These are phyloP conservation scores for Xylaria sp. DNA, from an alignment of 2,329 filamentous ascomycete species.

Conservation along the genomic window DNA sequence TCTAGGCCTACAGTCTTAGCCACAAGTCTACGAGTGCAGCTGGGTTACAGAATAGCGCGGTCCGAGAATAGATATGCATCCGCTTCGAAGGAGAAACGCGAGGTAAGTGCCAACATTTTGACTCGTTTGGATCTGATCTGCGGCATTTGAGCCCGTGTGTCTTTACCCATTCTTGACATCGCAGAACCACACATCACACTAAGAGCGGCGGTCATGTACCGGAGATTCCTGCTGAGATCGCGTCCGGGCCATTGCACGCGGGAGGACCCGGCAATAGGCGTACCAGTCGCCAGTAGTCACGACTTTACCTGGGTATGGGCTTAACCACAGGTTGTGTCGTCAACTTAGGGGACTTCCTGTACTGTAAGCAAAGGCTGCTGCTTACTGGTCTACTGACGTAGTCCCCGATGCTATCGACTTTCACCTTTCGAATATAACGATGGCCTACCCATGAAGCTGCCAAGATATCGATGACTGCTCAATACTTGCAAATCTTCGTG, in stretches of 20 bases:
- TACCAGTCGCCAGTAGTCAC: constrained; percentile 11
- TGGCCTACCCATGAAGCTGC: no score
- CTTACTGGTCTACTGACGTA: not conserved
- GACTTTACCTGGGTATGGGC: not conserved
- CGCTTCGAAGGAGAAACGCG: not conserved
- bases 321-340: no score
- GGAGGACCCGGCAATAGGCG: constrained; percentile 19
- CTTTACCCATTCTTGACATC: not conserved
- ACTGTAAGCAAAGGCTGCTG: not conserved
- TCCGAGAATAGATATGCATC: not conserved
- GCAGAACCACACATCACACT: not conserved
- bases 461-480: no score
- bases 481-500: no score
- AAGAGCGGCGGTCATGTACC: not conserved
- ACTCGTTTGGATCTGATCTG: not conserved
- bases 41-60: no score
- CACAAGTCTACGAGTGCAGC: not conserved
- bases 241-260: constrained; percentile 21
- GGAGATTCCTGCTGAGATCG: constrained; percentile 2
- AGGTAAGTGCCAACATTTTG: not conserved
- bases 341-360: no score
- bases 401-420: not conserved
- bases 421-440: no score
- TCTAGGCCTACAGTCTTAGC: not conserved
- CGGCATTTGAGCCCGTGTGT: not conserved